Evolutionary conservation across 2,329 filamentous ascomycete genomes (phyloP).

Genomic region (Aureobasidium melanogenum): DNA sequence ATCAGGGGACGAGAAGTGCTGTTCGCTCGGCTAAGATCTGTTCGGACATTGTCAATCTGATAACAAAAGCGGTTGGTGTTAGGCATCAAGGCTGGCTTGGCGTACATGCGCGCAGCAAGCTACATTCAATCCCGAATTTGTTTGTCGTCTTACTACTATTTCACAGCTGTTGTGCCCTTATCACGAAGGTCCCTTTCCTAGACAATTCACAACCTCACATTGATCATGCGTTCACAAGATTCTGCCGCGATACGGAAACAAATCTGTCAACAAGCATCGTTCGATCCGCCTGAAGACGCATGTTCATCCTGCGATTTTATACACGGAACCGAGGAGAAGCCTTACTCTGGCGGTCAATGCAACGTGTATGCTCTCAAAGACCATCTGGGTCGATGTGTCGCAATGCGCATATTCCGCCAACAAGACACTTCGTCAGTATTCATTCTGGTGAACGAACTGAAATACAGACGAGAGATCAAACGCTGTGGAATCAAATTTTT

Average conservation of each 20-base stretch:
- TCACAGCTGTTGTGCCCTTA: too few relatives aligned
- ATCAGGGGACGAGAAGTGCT: too few relatives aligned
- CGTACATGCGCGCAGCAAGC: too few relatives aligned
- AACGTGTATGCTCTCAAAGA: not conserved
- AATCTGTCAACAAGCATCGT: not conserved
- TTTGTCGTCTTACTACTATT: too few relatives aligned
- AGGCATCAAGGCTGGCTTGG: too few relatives aligned
- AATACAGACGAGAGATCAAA: not conserved
- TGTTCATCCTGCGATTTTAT: not conserved
- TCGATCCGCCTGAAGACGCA: not conserved
- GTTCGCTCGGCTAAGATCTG: too few relatives aligned
- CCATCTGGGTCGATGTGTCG: not conserved
- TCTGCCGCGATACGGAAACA: not conserved
- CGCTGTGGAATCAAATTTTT: not conserved
- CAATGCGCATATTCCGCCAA: not conserved
- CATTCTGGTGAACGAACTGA: not conserved
- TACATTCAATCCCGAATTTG: too few relatives aligned
- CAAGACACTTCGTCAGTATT: not conserved
- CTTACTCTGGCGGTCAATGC: not conserved
- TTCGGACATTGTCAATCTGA: too few relatives aligned
- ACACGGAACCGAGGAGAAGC: not conserved
- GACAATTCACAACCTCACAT: not conserved
- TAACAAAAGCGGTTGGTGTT: too few relatives aligned
- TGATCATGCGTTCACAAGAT: not conserved
- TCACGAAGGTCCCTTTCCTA: too few relatives aligned